Base-by-base conservation (phyloP, 306 rosid species). In the Rosa lucieae region DNA sequence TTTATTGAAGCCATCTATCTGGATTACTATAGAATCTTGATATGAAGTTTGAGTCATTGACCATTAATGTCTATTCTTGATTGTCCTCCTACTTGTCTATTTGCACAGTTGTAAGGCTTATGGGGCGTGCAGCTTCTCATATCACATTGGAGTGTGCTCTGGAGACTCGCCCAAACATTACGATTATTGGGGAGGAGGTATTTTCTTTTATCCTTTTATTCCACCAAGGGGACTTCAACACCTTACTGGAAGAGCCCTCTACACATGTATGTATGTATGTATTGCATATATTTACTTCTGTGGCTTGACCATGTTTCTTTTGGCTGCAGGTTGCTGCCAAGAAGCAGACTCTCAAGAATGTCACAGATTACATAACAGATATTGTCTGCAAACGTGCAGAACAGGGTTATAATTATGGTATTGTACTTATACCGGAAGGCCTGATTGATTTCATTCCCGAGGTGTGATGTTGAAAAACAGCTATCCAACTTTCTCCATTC, bases 101-200 rank as follows among this genome's bases (percentile, higher is more conserved):
- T 3, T 52, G 71, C 88, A 90, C 93, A 93, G 98, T 93, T 88
- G 95, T 91, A 56, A 83, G 98, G 82, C 97, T 93, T 79, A 93
- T 93, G 98, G 98, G 98, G 67, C 98, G 98, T 82, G 97, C 98
- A 35, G 98, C 98, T 85, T 93, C 98, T 68, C 97, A 93, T 84
- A 93, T 93, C 78, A 93, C 95, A 0, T 84, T 93, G 56, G 98
- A 93, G 87, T 91, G 98, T 85, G 98, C 98, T 79, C 86, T 93
- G 73, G 91, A 91, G 86, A 93, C 97, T 80, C 98, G 84, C 76
- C 97, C 97, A 83, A 93, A 93, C 84, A 70, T 93, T 73, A 89
- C 97, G 37, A 86, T 93, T 47, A 91, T 93, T 78, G 98, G 98
- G 82, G 98, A 93, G 87, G 98, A 93, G 93, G 98, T 93, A 79